A percentile compares a stretch with the other conserved stretches of the same genome.
Evolutionary conservation across 805 yeast genomes (phyloP).

Genomic region (Naumovozyma castellii): DNA sequence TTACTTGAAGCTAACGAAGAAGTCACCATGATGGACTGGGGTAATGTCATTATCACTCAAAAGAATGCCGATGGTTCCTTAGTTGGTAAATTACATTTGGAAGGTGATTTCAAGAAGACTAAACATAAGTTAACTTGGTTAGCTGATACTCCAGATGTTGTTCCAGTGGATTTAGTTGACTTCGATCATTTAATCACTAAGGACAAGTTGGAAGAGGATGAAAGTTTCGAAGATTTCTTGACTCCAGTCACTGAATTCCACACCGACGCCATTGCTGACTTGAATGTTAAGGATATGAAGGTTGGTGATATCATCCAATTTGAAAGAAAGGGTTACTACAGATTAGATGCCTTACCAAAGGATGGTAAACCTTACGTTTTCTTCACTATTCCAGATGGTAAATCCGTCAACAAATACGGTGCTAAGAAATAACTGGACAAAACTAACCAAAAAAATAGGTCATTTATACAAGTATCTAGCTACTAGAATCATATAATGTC

Average conservation of each 20-base stretch:
- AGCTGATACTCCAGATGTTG: slow-evolving; percentile 67
- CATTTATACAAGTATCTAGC: too few relatives aligned
- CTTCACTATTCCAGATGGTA: slow-evolving; percentile 95
- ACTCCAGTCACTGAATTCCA: slow-evolving; percentile 84
- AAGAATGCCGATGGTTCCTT: slow-evolving; percentile 58
- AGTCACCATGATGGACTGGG: slow-evolving; percentile 98
- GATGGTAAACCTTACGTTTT: slow-evolving; percentile 62
- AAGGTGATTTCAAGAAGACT: slow-evolving; percentile 95
- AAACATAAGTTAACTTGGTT: slow-evolving; percentile 93
- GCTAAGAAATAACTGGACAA: slow-evolving; percentile 50
- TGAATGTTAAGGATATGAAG: slow-evolving; percentile 65
- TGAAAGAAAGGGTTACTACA: slow-evolving; percentile 94
- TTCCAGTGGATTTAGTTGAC: slow-evolving; percentile 71
- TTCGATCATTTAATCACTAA: slow-evolving; percentile 92
- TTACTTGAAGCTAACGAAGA: slow-evolving; percentile 79
- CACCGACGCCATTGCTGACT: slow-evolving; percentile 67
- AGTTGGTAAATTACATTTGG: slow-evolving; percentile 74
- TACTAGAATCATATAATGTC: too few relatives aligned
- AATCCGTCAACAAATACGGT: slow-evolving; percentile 67
- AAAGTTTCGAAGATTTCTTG: slow-evolving; percentile 82
- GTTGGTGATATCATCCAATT: slow-evolving; percentile 86
- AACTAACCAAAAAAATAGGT: too few relatives aligned
- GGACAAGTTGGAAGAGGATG: slow-evolving; percentile 91
- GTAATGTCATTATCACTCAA: slow-evolving; percentile 74
- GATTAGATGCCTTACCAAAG: slow-evolving; percentile 52